Percentiles rank a stretch among this genome's conserved stretches.
These are phyloP conservation scores for Bodo saltans DNA, from an alignment of 78 protist genomes.

Conservation along the genomic window DNA sequence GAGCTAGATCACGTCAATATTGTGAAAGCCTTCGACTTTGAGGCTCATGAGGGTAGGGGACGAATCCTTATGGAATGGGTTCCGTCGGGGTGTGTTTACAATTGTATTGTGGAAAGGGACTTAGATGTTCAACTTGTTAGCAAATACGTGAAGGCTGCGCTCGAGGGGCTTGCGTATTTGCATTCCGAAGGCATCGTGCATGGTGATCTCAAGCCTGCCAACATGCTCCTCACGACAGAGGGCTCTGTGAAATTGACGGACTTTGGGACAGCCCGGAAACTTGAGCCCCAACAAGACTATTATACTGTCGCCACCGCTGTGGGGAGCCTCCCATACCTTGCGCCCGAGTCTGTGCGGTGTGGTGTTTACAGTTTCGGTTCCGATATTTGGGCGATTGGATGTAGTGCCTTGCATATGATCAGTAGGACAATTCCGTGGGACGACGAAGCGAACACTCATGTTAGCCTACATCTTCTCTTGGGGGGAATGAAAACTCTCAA, in stretches of 20 bases:
- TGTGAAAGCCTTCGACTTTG: too few species aligned
- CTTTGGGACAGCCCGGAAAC: slow-evolving; percentile 29
- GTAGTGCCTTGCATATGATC: slow-evolving; percentile 10
- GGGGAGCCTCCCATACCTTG: background rate
- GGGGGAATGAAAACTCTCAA: too few species aligned
- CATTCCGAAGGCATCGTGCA: slow-evolving; percentile 78
- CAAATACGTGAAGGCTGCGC: slow-evolving; percentile 22
- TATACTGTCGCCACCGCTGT: background rate
- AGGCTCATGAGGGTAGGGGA: too few species aligned
- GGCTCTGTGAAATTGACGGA: slow-evolving; percentile 24
- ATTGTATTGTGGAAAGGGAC: too few species aligned
- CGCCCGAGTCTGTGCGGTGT: background rate
- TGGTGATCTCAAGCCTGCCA: slow-evolving; percentile 87
- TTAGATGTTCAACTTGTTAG: too few species aligned
- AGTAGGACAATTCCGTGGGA: slow-evolving; percentile 24
- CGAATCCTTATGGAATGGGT: too few species aligned
- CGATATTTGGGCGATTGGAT: slow-evolving; percentile 26
- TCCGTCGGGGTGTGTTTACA: too few species aligned
- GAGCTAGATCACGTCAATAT: too few species aligned
- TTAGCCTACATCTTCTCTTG: too few species aligned
- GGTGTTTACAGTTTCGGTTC: background rate
- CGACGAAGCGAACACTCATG: background rate
- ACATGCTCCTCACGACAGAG: slow-evolving; percentile 46
- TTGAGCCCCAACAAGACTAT: background rate
- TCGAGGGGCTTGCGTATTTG: slow-evolving; percentile 59